phyloP scores from a whole-genome alignment of 2,329 filamentous ascomycete genomes.

The Tolypocladium guangdongense region DNA sequence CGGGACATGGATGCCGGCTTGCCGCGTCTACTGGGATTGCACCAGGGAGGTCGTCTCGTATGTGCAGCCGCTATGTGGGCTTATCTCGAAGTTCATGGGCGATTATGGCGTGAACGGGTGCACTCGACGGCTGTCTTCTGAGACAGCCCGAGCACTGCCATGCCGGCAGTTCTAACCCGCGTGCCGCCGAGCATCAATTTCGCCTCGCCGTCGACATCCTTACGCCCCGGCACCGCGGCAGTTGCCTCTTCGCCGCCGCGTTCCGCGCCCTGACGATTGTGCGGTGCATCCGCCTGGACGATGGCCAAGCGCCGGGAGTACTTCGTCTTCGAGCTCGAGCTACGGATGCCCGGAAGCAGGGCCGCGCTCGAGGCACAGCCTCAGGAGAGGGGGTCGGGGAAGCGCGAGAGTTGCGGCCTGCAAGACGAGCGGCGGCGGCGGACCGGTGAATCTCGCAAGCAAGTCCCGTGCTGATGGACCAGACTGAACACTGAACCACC shows the following conservation, averaged over 20 bases:
- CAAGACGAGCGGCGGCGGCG: not conserved
- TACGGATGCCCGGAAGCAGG: not conserved
- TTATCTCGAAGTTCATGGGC: no score
- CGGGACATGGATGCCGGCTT: no score
- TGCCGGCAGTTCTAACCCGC: not conserved
- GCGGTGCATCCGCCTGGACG: not conserved
- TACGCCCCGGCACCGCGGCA: not conserved
- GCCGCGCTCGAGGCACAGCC: not conserved
- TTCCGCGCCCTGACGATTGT: not conserved
- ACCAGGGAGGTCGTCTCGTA: no score
- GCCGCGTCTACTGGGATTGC: no score
- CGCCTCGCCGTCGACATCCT: no score
- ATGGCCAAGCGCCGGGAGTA: conserved; percentile 7
- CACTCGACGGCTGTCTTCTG: no score
- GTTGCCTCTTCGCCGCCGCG: not conserved
- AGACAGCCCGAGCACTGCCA: no score
- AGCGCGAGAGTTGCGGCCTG: not conserved
- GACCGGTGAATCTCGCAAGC: not conserved
- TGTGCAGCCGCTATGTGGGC: no score
- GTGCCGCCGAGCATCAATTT: no score
- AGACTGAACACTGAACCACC: no score
- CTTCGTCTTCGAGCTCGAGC: conserved; percentile 2
- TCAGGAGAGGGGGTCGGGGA: not conserved
- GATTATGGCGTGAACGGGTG: no score
- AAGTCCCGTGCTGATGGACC: not conserved